Evolutionary conservation across 2,329 filamentous ascomycete species (phyloP).

Genomic region (Fusarium ramigenum): DNA sequence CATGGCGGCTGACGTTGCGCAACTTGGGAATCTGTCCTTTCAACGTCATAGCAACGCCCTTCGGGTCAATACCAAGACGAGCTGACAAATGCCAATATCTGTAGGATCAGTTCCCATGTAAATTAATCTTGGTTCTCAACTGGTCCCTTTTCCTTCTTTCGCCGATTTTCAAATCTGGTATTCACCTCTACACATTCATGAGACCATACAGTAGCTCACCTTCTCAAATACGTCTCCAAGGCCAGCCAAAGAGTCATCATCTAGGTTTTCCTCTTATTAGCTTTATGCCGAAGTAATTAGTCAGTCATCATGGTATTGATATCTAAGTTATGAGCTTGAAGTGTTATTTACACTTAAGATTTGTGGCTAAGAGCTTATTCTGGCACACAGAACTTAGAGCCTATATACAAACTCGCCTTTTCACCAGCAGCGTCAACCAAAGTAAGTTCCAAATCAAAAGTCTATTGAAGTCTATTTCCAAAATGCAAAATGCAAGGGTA

Average conservation of each 20-base stretch:
- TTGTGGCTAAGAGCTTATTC: no score
- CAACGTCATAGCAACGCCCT: constrained; percentile 7
- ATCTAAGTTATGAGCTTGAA: no score
- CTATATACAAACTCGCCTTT: no score
- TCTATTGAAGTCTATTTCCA: not conserved
- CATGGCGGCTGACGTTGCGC: fast-evolving
- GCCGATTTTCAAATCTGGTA: not conserved
- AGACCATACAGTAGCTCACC: no score
- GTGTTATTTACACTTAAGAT: no score
- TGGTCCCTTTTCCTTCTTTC: fast-evolving
- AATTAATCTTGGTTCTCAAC: fast-evolving
- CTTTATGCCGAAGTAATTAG: no score
- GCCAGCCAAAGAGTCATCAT: no score
- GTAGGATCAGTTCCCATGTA: not conserved
- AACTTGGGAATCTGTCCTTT: not conserved
- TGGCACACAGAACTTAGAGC: no score
- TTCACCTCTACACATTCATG: not conserved
- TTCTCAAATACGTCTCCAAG: no score
- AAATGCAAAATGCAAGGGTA: constrained; percentile 6
- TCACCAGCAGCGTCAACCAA: fast-evolving
- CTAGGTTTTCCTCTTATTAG: no score
- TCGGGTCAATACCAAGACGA: not conserved
- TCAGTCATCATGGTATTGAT: no score
- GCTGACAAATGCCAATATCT: constrained; percentile 16
- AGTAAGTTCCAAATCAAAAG: no score